Evolutionary conservation across 768 basidiomycete genomes (phyloP).

Genomic region (Auriscalpium vulgare): DNA sequence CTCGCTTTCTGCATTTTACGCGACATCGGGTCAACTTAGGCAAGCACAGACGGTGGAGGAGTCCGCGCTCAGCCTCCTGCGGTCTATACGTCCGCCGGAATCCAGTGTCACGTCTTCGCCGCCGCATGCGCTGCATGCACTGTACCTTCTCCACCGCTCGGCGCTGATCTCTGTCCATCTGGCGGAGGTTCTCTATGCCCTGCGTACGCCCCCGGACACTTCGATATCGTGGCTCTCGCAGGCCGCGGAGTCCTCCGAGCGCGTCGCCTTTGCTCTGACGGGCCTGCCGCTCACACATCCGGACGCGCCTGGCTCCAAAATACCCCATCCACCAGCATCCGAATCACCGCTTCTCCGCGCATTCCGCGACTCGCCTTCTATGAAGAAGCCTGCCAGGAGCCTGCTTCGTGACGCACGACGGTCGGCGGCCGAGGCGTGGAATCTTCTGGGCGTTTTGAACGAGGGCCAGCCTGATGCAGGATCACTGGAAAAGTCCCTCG

Average conservation of each 20-base stretch:
- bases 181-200: constrained; percentile 61
- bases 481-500: constrained; percentile 36
- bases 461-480: constrained; percentile 31
- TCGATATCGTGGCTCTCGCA: constrained; percentile 50
- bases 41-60: constrained; percentile 54
- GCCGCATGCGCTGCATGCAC: constrained; percentile 52
- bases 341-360: constrained; percentile 32
- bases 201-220: constrained; percentile 29
- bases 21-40: constrained; percentile 45
- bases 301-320: constrained; percentile 26
- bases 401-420: constrained; percentile 64
- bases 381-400: constrained; percentile 46
- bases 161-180: constrained; percentile 67
- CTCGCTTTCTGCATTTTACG: constrained; percentile 66
- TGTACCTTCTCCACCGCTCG: constrained; percentile 65
- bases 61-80: constrained; percentile 44
- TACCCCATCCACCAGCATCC: constrained; percentile 30
- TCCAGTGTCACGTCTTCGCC: constrained; percentile 37
- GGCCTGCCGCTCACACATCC: constrained; percentile 31
- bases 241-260: constrained; percentile 63
- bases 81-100: constrained; percentile 41
- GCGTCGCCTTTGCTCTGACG: constrained; percentile 47
- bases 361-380: constrained; percentile 40
- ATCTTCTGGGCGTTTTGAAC: constrained; percentile 58
- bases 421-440: constrained; percentile 71